Conservation (phyloP, 1,284 basidiomycete species). For the Bjerkandera adusta region DNA sequence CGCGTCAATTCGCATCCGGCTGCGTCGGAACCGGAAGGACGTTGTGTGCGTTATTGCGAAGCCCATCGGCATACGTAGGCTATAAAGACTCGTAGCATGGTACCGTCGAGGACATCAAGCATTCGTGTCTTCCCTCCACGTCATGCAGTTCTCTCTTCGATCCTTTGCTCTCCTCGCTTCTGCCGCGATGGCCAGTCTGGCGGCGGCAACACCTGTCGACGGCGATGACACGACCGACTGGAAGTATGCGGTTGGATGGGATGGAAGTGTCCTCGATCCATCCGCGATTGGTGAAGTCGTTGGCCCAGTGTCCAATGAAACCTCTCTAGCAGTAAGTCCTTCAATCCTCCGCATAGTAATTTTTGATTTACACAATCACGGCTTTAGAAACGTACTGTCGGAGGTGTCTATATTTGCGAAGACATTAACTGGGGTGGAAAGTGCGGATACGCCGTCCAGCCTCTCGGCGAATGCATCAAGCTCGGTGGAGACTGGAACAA, state of each 20-base stretch:
- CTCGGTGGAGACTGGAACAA: conserved; percentile 11
- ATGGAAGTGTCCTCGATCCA: not conserved
- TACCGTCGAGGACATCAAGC: too few relatives aligned
- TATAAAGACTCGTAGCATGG: too few relatives aligned
- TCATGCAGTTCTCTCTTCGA: too few relatives aligned
- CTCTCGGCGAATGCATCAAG: conserved; percentile 7
- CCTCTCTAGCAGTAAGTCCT: not conserved
- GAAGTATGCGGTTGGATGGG: conserved; percentile 5
- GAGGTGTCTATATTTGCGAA: conserved; percentile 12
- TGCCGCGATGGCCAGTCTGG: too few relatives aligned
- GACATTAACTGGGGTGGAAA: conserved; percentile 14
- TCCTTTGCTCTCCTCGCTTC: too few relatives aligned
- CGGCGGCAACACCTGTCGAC: too few relatives aligned
- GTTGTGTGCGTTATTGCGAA: too few relatives aligned
- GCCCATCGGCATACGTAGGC: too few relatives aligned
- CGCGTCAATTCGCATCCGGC: too few relatives aligned
- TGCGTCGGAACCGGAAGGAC: too few relatives aligned
- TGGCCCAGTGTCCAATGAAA: not conserved
- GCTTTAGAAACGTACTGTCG: conserved; percentile 1
- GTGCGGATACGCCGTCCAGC: conserved; percentile 11
- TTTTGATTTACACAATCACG: not conserved
- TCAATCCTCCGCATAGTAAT: not conserved
- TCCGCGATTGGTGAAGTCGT: too few relatives aligned
- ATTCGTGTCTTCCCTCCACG: too few relatives aligned
- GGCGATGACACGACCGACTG: conserved; percentile 3